Evolutionary conservation across 805 yeast species (phyloP), one percentile per base, ranked within the genome.

Genomic region (Saccharomycopsis capsularis): DNA sequence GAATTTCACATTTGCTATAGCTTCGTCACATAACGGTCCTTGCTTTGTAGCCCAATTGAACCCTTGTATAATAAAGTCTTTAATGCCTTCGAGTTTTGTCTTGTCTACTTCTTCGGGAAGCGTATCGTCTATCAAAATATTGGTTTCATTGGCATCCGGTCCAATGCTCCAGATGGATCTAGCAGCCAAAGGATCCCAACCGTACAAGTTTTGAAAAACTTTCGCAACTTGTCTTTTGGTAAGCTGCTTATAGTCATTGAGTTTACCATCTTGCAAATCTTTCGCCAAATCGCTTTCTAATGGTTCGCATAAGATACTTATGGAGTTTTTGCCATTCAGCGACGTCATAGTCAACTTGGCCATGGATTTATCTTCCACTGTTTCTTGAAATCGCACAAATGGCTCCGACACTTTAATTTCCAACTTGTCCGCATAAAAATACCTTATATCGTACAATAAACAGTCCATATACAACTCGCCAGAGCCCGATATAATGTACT

Each of bases 11-110:
- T 81, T 75, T 46, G 85, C 67, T 4, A 93, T 70, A 0, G 85
- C 82, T 60, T 88, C 96, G 52, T 85, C 95, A 53, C 95, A 80
- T n/a, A 93, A 68, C 0, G 99, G 99, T 0, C 99, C 99, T 58
- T 86, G 95, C 48, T 78, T 71, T 0, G 77, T 71, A 2, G 84
- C 82, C 93, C 95, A 85, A 57, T 76, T 74, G 65, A 91, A 93
- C 0, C 98, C 99, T 56, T 81, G 82, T 2, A 69, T 65, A 1
- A 90, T 73, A 2, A 78, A 68, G 4, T 76, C 80, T 52, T 77
- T 81, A 25, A 75, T 69, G 0, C 66, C 46, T 1, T 57, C 51
- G 30, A 85, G 57, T 9, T 66, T 46, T 23, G 66, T 65, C 59
- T 79, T 79, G 58, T 86, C 85, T 1, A 82, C 81, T 50, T 85